Conservation (phyloP, 2,329 filamentous ascomycete genomes). For the Trichoderma koningiopsis region DNA sequence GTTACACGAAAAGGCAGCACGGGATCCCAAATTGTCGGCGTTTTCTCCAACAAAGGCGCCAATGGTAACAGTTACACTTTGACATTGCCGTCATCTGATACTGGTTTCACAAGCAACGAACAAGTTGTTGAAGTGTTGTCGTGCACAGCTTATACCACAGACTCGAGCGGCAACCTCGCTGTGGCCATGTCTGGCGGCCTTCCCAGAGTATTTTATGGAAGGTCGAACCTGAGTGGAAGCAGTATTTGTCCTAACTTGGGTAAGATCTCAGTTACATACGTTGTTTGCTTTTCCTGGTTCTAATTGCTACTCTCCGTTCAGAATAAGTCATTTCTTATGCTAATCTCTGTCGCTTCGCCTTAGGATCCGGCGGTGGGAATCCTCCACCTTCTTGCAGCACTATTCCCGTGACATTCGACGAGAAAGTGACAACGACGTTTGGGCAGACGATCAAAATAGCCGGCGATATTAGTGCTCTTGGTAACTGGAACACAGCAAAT, state of each 20-base stretch:
- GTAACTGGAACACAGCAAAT: not conserved
- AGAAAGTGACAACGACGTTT: not conserved
- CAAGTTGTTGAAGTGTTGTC: not conserved
- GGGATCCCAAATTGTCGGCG: not conserved
- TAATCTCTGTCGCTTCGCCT: not conserved
- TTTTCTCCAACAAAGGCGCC: not conserved
- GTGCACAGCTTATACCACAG: not conserved
- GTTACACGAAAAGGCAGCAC: not conserved
- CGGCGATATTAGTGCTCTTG: not conserved
- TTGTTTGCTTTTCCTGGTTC: not conserved
- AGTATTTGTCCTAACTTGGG: not conserved
- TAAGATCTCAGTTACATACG: not conserved
- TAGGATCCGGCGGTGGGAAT: not conserved
- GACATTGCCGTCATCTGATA: not conserved
- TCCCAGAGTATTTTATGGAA: not conserved
- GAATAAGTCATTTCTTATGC: not conserved
- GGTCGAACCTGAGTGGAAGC: not conserved
- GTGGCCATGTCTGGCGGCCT: not conserved
- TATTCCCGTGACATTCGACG: not conserved
- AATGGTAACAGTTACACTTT: not conserved
- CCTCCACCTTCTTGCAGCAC: not conserved
- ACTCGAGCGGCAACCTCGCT: not conserved
- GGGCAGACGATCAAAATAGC: not conserved
- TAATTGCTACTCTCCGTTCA: not conserved
- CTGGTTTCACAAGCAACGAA: not conserved